Conservation (phyloP, 768 basidiomycete genomes). For the Rhodosporidiobolus sp. region DNA sequence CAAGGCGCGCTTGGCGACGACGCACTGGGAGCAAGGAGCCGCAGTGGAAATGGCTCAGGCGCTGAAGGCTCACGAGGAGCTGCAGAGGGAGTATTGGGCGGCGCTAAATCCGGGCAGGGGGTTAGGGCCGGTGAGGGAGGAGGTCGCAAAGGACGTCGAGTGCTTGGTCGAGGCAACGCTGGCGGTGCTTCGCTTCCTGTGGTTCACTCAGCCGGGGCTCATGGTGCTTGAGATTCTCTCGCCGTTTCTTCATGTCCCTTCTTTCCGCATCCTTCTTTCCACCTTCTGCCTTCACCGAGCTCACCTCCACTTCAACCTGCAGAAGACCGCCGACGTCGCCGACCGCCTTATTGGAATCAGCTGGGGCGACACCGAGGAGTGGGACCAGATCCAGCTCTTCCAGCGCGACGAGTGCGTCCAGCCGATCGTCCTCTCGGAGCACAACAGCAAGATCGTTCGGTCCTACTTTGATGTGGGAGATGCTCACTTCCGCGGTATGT, state of each 20-base stretch:
- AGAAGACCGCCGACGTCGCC: not conserved
- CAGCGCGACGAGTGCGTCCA: not conserved
- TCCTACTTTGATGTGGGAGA: not conserved
- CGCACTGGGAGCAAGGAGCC: not conserved
- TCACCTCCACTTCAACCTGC: too few relatives aligned
- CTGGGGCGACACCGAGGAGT: not conserved
- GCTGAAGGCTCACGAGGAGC: not conserved
- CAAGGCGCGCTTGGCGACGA: not conserved
- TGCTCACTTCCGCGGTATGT: not conserved
- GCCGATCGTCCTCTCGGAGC: not conserved
- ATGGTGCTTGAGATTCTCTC: too few relatives aligned
- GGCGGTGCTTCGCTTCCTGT: not conserved
- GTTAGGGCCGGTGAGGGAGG: not conserved
- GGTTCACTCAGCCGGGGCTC: not conserved
- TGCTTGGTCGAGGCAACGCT: not conserved
- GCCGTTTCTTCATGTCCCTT: too few relatives aligned
- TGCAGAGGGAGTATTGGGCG: not conserved
- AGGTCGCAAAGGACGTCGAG: not conserved
- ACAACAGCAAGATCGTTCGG: not conserved
- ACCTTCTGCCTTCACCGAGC: not conserved
- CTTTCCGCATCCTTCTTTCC: too few relatives aligned
- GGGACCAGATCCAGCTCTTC: not conserved
- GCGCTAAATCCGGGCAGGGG: not conserved
- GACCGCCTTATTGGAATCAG: not conserved
- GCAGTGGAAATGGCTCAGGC: not conserved